Percentiles rank a stretch among this genome's conserved stretches.
These are phyloP conservation scores for Leccinum subtestaceum DNA, from an alignment of 768 basidiomycete genomes.

Conservation along the genomic window DNA sequence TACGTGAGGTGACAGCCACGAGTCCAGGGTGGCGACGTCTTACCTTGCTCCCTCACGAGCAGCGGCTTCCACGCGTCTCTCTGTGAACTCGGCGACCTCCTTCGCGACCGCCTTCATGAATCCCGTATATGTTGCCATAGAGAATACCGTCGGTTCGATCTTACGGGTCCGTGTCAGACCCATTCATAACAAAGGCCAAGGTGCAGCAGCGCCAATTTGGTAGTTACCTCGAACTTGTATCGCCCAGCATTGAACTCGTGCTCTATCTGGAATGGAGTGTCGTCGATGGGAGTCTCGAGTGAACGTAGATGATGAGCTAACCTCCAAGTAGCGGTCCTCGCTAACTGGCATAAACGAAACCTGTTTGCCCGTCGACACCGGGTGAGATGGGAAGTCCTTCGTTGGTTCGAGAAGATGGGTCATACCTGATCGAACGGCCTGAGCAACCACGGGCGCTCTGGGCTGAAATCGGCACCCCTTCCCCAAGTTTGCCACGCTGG, in stretches of 20 bases:
- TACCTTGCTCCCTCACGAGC: constrained; percentile 42
- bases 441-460: constrained; percentile 57
- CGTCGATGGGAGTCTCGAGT: background rate
- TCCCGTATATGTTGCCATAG: constrained; percentile 46
- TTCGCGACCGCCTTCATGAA: constrained; percentile 41
- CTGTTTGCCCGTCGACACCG: constrained; percentile 22
- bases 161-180: constrained; percentile 20
- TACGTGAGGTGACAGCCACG: background rate
- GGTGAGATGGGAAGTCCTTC: background rate
- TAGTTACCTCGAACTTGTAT: constrained; percentile 47
- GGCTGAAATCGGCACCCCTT: constrained; percentile 43
- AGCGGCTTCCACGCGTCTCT: constrained; percentile 37
- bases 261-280: constrained; percentile 38
- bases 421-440: constrained; percentile 59
- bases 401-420: background rate
- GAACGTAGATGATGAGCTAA: constrained; percentile 13
- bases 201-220: background rate
- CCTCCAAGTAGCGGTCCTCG: constrained; percentile 49
- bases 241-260: constrained; percentile 50
- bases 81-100: constrained; percentile 42
- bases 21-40: background rate
- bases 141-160: constrained; percentile 52
- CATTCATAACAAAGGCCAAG: background rate
- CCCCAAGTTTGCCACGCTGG: constrained; percentile 68
- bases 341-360: constrained; percentile 49